Percentiles rank a stretch among this genome's conserved stretches.
phyloP scores from a whole-genome alignment of 106 monocot genomes.

The Gastrodia elata region DNA sequence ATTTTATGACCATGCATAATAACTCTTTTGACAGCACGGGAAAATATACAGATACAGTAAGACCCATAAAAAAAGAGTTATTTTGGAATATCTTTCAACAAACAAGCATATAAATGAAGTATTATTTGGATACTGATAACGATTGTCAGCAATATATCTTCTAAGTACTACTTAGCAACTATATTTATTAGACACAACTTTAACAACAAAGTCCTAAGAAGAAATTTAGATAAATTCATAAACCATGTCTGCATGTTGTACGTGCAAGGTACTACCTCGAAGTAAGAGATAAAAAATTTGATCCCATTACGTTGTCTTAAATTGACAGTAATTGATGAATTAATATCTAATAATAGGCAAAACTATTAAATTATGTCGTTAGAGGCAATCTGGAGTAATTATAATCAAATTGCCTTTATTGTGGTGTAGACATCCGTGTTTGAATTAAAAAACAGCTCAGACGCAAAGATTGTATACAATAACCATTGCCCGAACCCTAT shows the following conservation, averaged over 20 bases:
- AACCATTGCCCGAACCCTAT: background rate
- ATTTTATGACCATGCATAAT: background rate
- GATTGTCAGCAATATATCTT: background rate
- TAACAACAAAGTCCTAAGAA: background rate
- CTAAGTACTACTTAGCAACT: background rate
- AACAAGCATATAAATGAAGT: background rate
- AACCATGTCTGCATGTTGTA: background rate
- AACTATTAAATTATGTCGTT: background rate
- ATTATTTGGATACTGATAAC: background rate
- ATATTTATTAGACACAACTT: background rate
- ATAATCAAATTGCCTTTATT: background rate
- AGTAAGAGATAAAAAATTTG: background rate
- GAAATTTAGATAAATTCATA: background rate
- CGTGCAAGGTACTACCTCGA: background rate
- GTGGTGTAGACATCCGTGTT: background rate
- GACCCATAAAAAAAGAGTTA: background rate
- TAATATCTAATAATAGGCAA: background rate
- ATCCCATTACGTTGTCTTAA: background rate
- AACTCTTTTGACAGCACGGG: background rate
- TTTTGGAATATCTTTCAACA: background rate
- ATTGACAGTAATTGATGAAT: background rate
- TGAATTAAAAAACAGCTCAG: background rate
- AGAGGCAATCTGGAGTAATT: background rate
- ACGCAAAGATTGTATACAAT: background rate
- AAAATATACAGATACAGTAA: background rate